phyloP scores from a whole-genome alignment of 73 alveolate genomes.

The Effrenium voratum region DNA sequence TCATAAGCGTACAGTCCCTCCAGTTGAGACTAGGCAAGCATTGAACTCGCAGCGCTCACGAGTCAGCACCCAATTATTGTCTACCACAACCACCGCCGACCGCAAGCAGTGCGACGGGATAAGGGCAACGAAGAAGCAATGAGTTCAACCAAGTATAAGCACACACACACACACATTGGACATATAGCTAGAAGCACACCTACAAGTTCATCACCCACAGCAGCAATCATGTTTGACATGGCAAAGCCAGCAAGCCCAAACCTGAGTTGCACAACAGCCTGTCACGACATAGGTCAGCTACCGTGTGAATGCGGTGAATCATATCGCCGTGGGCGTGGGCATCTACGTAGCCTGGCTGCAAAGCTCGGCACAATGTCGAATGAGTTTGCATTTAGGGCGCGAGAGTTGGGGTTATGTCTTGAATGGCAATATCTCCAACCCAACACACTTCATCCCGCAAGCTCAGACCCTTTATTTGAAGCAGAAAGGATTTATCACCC shows the following conservation, averaged over 20 bases:
- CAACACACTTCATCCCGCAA: background rate
- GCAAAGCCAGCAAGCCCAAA: background rate
- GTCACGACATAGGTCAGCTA: slow-evolving; percentile 41
- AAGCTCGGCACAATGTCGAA: background rate
- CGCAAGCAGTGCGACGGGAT: too few species aligned
- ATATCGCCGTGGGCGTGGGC: slow-evolving; percentile 62
- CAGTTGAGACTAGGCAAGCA: too few species aligned
- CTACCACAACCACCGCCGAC: too few species aligned
- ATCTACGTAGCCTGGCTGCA: slow-evolving; percentile 48
- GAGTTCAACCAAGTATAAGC: too few species aligned
- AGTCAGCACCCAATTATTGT: too few species aligned
- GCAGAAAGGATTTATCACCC: background rate
- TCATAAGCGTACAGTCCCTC: too few species aligned
- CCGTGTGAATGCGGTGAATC: slow-evolving; percentile 44
- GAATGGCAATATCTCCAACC: background rate
- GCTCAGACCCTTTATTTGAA: background rate
- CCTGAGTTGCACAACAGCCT: background rate
- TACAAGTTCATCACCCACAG: too few species aligned
- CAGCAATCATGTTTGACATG: too few species aligned
- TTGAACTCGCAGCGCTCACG: too few species aligned
- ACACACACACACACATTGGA: too few species aligned
- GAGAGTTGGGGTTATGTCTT: background rate
- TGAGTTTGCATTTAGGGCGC: background rate
- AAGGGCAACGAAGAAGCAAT: too few species aligned
- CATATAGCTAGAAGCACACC: too few species aligned